Base-by-base conservation (phyloP, 164 flowering plant genomes). In the Berberis vulgaris region DNA sequence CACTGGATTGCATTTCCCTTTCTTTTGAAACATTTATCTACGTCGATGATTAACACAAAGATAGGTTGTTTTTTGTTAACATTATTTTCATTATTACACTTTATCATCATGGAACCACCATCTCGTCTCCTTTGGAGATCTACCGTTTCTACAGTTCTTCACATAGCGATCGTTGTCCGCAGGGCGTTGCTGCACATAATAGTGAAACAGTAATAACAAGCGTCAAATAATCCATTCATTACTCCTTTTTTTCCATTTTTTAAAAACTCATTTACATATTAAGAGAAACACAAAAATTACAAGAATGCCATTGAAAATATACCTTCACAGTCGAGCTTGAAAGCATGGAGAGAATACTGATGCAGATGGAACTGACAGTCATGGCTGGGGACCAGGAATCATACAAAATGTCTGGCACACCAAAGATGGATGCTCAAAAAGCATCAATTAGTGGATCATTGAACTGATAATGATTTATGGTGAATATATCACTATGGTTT, bases 381-480 rank as follows among this genome's bases (percentile, higher is more conserved):
- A 92, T 92, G 50, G 98, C 98, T 5, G 98, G 96, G 62, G 98
- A 89, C 98, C 98, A 89, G 26, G 96, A 89, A 80, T 90, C 97
- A 69, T 93, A 90, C 67, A 93, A 65, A 63, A 93, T 88, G 81
- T 90, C 91, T 88, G 86, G 67, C 62, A 72, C n/a, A n/a, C 38
- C 49, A 59, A 26, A 26, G 26, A 26, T 26, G 26, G 26, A 26
- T 26, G 26, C 26, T 26, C 26, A 26, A 26, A 26, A 26, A 26
- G 26, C 26, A 26, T 26, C 26, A 26, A 26, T 26, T 26, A 26
- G 26, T 26, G 26, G 26, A 26, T 26, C 26, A 26, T 26, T 26
- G 26, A 26, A 26, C 26, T 26, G 26, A 26, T 26, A 26, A 26
- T 26, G 26, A 26, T 26, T 26, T 26, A 26, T 26, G 26, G 26